Percentiles rank a stretch among this genome's conserved stretches.
These are phyloP conservation scores for Ricinus communis DNA, from an alignment of 345 rosid genomes.

Conservation along the genomic window DNA sequence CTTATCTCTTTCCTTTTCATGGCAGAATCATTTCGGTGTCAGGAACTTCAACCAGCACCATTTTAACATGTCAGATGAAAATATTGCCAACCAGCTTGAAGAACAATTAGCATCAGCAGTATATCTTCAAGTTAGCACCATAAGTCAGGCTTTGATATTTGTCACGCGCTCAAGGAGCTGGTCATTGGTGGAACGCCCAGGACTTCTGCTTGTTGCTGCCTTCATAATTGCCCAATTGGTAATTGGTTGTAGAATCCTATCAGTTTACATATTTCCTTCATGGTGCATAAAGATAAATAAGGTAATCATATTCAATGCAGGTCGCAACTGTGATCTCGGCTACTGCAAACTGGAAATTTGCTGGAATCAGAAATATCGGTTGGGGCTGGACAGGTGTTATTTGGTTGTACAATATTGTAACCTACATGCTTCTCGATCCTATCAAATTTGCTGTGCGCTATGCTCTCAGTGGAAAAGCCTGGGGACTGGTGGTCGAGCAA, in stretches of 20 bases:
- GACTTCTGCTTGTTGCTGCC: constrained; percentile 38
- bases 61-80: constrained; percentile 23
- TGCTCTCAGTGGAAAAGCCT: constrained; percentile 39
- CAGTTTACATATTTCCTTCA: background rate
- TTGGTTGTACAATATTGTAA: constrained; percentile 33
- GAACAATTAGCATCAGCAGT: constrained; percentile 48
- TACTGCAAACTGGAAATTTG: constrained; percentile 29
- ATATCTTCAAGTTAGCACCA: constrained; percentile 62
- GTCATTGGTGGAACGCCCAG: constrained; percentile 58
- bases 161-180: constrained; percentile 64
- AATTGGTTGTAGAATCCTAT: background rate
- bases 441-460: constrained; percentile 36
- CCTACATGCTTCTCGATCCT: constrained; percentile 33
- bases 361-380: constrained; percentile 35
- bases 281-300: background rate
- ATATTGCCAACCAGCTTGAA: constrained; percentile 17
- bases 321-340: constrained; percentile 33
- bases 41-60: constrained; percentile 45
- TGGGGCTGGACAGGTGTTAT: constrained; percentile 43
- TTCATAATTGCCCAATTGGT: constrained; percentile 54
- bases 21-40: constrained; percentile 42
- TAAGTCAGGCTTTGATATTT: constrained; percentile 47
- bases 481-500: constrained; percentile 33
- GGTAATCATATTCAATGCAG: constrained; percentile 12
- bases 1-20: background rate